phyloP scores from a whole-genome alignment of 257 asterid genomes.

The Gentiana macrophylla region DNA sequence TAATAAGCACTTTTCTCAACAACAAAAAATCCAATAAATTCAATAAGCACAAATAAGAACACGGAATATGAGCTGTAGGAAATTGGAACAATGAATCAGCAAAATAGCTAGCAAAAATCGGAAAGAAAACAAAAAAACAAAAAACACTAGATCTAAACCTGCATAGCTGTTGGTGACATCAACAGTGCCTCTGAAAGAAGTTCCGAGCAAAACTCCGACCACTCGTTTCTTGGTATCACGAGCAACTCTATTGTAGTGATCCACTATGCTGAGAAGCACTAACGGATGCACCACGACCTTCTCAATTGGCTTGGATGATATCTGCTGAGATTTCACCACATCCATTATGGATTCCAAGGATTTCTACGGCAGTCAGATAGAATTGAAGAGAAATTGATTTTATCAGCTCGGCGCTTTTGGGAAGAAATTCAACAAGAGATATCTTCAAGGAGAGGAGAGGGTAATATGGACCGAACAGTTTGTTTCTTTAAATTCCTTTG shows the following conservation, averaged over 20 bases:
- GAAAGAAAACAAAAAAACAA: not conserved
- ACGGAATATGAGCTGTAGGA: not conserved
- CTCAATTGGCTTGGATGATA: slow-evolving; percentile 67
- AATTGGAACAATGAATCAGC: not conserved
- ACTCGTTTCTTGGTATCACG: slow-evolving; percentile 87
- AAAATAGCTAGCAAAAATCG: not conserved
- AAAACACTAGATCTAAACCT: slow-evolving; percentile 55
- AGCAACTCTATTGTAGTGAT: slow-evolving; percentile 92
- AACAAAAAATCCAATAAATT: too few species aligned
- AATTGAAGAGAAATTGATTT: too few species aligned
- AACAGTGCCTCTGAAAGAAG: slow-evolving; percentile 76
- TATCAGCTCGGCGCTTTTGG: too few species aligned
- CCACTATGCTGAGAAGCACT: slow-evolving; percentile 87
- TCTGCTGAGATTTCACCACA: slow-evolving; percentile 80
- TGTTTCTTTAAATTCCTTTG: too few species aligned
- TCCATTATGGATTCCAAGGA: slow-evolving; percentile 31
- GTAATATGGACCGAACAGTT: too few species aligned
- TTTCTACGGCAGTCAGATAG: too few species aligned
- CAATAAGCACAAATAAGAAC: too few species aligned
- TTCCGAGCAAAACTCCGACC: slow-evolving; percentile 80
- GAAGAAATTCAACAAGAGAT: too few species aligned
- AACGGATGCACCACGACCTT: slow-evolving; percentile 94
- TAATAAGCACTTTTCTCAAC: too few species aligned
- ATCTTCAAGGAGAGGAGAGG: too few species aligned
- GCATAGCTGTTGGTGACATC: slow-evolving; percentile 97